phyloP scores from a whole-genome alignment of 208 protist species.

The Angomonas ambiguus region DNA sequence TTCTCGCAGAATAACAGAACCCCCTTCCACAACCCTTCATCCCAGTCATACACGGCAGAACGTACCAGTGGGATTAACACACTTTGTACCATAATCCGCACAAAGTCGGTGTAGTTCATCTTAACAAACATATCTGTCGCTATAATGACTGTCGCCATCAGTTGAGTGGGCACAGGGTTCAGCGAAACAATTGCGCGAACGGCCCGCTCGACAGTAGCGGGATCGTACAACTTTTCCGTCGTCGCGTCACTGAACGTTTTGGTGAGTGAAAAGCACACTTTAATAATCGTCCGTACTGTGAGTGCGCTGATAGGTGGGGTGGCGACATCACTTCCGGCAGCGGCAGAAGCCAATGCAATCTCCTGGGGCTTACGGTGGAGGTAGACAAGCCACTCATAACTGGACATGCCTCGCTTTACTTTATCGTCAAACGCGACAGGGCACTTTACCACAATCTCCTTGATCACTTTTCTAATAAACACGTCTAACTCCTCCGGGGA shows the following conservation, averaged over 20 bases:
- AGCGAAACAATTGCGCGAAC: conserved; percentile 45
- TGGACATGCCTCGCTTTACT: conserved; percentile 43
- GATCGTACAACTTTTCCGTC: conserved; percentile 43
- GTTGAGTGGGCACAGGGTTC: conserved; percentile 54
- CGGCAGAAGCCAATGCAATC: neutral
- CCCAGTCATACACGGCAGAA: conserved; percentile 45
- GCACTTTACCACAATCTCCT: conserved; percentile 53
- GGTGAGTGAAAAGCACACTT: conserved; percentile 50
- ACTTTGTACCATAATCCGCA: conserved; percentile 46
- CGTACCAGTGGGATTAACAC: conserved; percentile 59
- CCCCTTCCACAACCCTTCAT: conserved; percentile 63
- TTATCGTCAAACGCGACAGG: conserved; percentile 36
- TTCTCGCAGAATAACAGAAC: conserved; percentile 60
- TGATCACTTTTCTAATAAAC: conserved; percentile 44
- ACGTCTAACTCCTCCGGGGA: conserved; percentile 30
- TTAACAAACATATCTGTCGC: conserved; percentile 27
- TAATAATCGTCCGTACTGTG: conserved; percentile 61
- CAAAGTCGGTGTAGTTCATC: conserved; percentile 33
- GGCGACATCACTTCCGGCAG: neutral
- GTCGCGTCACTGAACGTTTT: conserved; percentile 47
- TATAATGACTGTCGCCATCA: conserved; percentile 71
- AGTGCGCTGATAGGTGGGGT: conserved; percentile 43
- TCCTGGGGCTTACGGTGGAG: conserved; percentile 57
- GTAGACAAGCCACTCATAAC: conserved; percentile 59
- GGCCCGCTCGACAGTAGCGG: conserved; percentile 48